Conservation (phyloP, 23 red algal species). For the Agarophyton chilense region DNA sequence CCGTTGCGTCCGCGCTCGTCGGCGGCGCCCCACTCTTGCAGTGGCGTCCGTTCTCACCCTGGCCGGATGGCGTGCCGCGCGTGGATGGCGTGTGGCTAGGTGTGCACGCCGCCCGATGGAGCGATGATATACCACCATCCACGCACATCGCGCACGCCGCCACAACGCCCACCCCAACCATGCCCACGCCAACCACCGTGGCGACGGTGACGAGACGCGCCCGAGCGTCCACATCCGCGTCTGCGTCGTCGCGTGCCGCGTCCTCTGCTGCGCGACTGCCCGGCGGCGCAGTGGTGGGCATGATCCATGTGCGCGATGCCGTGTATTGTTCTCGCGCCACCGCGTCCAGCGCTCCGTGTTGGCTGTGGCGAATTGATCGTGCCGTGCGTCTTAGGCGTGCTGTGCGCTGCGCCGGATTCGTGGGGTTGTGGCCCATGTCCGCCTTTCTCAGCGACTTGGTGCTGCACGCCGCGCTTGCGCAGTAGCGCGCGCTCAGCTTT, state of each 20-base stretch:
- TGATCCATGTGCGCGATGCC: slow-evolving; percentile 41
- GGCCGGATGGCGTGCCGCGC: neutral
- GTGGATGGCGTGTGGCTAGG: slow-evolving; percentile 30
- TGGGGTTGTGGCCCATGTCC: slow-evolving; percentile 51
- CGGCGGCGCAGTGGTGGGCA: slow-evolving; percentile 47
- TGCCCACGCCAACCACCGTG: no score
- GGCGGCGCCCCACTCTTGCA: neutral
- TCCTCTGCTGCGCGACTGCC: neutral
- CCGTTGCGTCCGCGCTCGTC: slow-evolving; percentile 25
- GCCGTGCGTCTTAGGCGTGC: slow-evolving; percentile 32
- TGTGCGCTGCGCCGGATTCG: slow-evolving; percentile 60
- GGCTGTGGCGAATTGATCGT: slow-evolving; percentile 58
- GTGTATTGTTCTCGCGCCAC: neutral
- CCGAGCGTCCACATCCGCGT: neutral
- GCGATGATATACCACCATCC: no score
- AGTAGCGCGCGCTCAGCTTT: slow-evolving; percentile 14
- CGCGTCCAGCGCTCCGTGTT: neutral
- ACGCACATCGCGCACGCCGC: neutral
- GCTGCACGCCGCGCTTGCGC: slow-evolving; percentile 35
- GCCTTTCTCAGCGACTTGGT: slow-evolving; percentile 39
- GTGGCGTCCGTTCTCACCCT: slow-evolving; percentile 37
- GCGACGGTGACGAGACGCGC: no score
- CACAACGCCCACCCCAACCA: no score
- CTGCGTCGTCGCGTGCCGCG: neutral
- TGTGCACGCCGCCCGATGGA: slow-evolving; percentile 22